Base-by-base conservation (phyloP, 805 yeast species). In the Zygoascus ofunaensis region DNA sequence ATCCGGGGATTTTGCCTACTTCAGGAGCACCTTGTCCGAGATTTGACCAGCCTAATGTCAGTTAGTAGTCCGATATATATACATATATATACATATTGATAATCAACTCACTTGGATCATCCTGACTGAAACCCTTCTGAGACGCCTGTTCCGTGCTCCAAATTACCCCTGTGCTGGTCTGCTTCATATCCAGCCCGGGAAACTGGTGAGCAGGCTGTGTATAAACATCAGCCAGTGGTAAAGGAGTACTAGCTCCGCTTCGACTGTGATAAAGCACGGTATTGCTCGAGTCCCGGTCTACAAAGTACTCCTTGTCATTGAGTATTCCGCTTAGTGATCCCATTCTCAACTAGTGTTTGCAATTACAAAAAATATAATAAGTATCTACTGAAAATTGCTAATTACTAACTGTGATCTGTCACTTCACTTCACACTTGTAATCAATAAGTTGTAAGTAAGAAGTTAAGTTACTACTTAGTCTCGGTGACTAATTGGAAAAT, bases 1-100 rank as follows among this genome's bases (percentile, higher is more conserved):
- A 76, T 3, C 81, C 81, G 2, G 76, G 76, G 37, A 76, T 63
- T 39, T 73, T 77, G 19, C 80, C 80, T 43, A 76, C 79, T 55
- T 76, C 81, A 3, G 82, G 81, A 45, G 79, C 77, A 39, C 82
- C 82, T 56, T 76, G 82, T 36, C 82, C 82, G 57, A 76, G 63
- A 56, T 76, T 76, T 33, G 78, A 74, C 81, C 81, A 76, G 19
- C 53, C 54, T 17, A 41, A n/a, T 22, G 18, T 19, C n/a, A n/a
- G 26, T 17, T 26, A 43, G 20, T 18, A 28, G 26, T 20, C 17
- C 20, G 8, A n/a, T 4, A n/a, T 18, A 30, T 30, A 14, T 43
- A n/a, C 21, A 30, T 3, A 26, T 34, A 21, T 21, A n/a, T 36
- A 12, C 26, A 7, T 39, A n/a, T 19, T 33, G n/a, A 14, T 19